phyloP scores from a whole-genome alignment of 202 grass and related monocot genomes.

The Bolboschoenoplectus hybrid region DNA sequence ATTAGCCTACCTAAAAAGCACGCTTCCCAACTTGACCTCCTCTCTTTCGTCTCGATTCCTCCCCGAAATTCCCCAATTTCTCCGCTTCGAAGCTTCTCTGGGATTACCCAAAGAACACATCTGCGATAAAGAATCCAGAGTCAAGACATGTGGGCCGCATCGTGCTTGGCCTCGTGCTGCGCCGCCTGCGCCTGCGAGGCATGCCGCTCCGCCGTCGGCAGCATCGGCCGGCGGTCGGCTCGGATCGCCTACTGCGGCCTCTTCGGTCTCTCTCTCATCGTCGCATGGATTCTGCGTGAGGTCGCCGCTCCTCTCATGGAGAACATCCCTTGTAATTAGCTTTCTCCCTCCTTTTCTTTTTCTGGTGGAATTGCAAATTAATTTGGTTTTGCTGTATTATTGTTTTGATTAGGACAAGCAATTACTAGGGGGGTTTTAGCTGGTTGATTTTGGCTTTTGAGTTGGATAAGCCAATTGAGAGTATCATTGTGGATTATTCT shows the following conservation, averaged over 20 bases:
- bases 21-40: neutral
- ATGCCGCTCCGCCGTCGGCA: constrained; percentile 91
- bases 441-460: neutral
- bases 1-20: constrained; percentile 23
- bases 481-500: neutral
- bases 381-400: neutral
- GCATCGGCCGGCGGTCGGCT: constrained; percentile 93
- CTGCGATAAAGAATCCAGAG: neutral
- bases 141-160: constrained; percentile 86
- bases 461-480: neutral
- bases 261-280: constrained; percentile 92
- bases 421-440: neutral
- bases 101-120: constrained; percentile 28
- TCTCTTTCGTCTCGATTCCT: neutral
- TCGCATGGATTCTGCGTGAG: constrained; percentile 94
- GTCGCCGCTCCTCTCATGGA: constrained; percentile 96
- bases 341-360: neutral
- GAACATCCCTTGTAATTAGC: constrained; percentile 68
- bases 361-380: neutral
- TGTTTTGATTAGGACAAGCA: neutral
- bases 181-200: constrained; percentile 98
- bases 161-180: constrained; percentile 98
- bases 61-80: constrained; percentile 38
- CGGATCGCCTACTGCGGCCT: constrained; percentile 99
- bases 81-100: constrained; percentile 37